These are phyloP conservation scores for Ensete ventricosum DNA, from an alignment of 176 grass and related monocot genomes.

Conservation along the genomic window DNA sequence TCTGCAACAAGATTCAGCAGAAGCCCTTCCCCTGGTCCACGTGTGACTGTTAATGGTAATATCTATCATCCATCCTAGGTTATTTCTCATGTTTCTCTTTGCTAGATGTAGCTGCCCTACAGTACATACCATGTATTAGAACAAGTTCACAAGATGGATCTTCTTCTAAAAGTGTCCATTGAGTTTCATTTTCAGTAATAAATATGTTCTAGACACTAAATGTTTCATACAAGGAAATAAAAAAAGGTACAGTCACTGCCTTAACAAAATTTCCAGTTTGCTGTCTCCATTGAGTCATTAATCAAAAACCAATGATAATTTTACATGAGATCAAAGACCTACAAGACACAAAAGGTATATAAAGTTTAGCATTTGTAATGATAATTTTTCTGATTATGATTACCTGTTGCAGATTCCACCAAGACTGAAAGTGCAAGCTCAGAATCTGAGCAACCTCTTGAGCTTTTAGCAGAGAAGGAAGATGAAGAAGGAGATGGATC, in stretches of 20 bases:
- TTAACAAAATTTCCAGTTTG: neutral
- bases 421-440: constrained; percentile 31
- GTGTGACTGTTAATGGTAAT: constrained; percentile 30
- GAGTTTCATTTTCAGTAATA: too few relatives aligned
- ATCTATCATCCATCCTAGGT: neutral
- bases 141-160: neutral
- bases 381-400: neutral
- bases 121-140: too few relatives aligned
- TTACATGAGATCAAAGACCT: neutral
- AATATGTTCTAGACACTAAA: too few relatives aligned
- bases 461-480: constrained; percentile 54
- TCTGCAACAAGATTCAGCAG: constrained; percentile 31
- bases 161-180: neutral
- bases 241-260: neutral
- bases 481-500: constrained; percentile 30
- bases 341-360: neutral
- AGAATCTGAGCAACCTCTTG: constrained; percentile 30
- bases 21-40: constrained; percentile 17
- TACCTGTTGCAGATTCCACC: constrained; percentile 25
- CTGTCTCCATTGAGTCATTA: neutral
- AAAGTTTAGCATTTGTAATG: too few relatives aligned
- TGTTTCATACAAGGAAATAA: too few relatives aligned
- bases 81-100: neutral
- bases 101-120: neutral
- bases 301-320: neutral